These are phyloP conservation scores for Starmerella roubikii DNA, from an alignment of 805 yeast species.

Conservation along the genomic window DNA sequence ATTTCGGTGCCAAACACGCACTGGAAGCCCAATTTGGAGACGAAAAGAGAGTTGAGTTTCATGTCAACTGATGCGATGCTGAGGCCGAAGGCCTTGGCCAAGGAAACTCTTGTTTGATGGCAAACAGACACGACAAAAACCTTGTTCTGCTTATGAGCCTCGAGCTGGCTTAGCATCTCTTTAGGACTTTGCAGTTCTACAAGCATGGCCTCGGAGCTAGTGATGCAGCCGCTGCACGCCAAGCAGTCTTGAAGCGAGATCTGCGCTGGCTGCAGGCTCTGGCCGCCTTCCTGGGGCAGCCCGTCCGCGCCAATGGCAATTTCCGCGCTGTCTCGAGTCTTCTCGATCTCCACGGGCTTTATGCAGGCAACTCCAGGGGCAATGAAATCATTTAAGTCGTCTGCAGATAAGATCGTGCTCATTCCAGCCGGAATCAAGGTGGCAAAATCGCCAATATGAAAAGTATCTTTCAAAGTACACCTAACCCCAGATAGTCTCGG, in stretches of 20 bases:
- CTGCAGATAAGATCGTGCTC: slow-evolving; percentile 33
- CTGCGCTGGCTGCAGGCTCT: slow-evolving; percentile 50
- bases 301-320: slow-evolving; percentile 49
- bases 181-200: slow-evolving; percentile 82
- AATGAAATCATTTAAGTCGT: slow-evolving; percentile 90
- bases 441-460: too few relatives aligned
- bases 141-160: slow-evolving; percentile 25
- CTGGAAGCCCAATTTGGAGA: slow-evolving; percentile 47
- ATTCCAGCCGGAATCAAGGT: slow-evolving; percentile 1
- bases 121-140: slow-evolving; percentile 63
- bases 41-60: slow-evolving; percentile 44
- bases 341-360: slow-evolving; percentile 53
- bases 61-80: slow-evolving; percentile 46
- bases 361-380: slow-evolving; percentile 91
- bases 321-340: slow-evolving; percentile 30
- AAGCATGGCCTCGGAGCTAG: slow-evolving; percentile 90
- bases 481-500: not conserved
- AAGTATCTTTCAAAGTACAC: not conserved
- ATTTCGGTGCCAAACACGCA: slow-evolving; percentile 75
- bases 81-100: slow-evolving; percentile 53
- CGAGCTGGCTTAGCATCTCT: slow-evolving; percentile 52
- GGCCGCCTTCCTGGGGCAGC: slow-evolving; percentile 53
- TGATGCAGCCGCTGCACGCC: slow-evolving; percentile 94
- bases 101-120: slow-evolving; percentile 74
- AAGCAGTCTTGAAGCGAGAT: slow-evolving; percentile 84